Conservation (phyloP, 2,329 filamentous ascomycete species). For the Colletotrichum coccodes region DNA sequence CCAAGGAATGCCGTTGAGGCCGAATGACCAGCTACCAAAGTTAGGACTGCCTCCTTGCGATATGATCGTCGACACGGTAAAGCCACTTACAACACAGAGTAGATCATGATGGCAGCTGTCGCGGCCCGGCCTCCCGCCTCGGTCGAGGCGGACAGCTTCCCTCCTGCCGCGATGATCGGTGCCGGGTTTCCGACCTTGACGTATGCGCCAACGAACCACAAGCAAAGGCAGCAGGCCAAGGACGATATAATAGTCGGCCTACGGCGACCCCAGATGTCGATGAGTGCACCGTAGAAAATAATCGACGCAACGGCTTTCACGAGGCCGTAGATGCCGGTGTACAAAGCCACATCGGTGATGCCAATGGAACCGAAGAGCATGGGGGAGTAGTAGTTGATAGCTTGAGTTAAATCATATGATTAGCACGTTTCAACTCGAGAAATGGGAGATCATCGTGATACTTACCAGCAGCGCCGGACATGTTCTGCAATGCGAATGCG, state of each 20-base stretch:
- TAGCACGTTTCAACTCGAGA: not conserved
- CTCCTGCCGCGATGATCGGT: constrained; percentile 53
- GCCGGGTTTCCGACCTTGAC: constrained; percentile 62
- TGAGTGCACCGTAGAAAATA: constrained; percentile 51
- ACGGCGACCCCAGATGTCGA: constrained; percentile 52
- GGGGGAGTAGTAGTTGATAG: constrained; percentile 56
- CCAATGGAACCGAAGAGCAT: constrained; percentile 55
- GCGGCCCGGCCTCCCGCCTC: constrained; percentile 60
- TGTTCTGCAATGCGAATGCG: constrained; percentile 51
- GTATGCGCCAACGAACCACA: constrained; percentile 64
- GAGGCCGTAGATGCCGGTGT: constrained; percentile 62
- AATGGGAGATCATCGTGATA: not conserved
- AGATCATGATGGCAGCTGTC: constrained; percentile 65
- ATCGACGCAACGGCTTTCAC: constrained; percentile 53
- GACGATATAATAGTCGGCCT: constrained; percentile 58
- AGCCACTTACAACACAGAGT: constrained; percentile 62
- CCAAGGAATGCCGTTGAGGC: constrained; percentile 57
- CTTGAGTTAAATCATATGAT: constrained; percentile 28
- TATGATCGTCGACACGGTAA: too few species aligned
- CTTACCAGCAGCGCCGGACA: constrained; percentile 50
- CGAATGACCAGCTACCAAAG: constrained; percentile 52
- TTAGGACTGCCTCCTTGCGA: too few species aligned
- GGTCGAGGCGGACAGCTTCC: constrained; percentile 51
- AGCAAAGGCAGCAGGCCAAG: constrained; percentile 56
- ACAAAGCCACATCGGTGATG: constrained; percentile 54